Base-by-base conservation (phyloP, 1,139 yeast genomes). In the Magnusiomyces starmeri region DNA sequence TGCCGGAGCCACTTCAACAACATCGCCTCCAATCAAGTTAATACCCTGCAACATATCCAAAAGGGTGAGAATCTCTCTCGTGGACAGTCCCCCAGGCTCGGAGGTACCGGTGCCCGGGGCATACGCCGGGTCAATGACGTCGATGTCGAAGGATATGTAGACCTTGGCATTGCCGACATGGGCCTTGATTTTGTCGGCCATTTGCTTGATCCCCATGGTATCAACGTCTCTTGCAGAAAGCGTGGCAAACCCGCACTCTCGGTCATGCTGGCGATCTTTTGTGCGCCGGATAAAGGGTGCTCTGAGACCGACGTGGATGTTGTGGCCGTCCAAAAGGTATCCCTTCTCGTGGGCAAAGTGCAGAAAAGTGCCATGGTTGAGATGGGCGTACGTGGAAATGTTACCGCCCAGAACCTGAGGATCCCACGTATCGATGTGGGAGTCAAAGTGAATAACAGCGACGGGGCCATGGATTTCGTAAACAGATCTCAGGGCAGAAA, bases 101-200 rank as follows among this genome's bases (percentile, higher is more conserved):
- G 82, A 84, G 2, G 94, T 85, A 4, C 94, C 94, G 1, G 94
- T 85, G 0, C 92, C 94, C 52, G 88, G 84, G 6, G 90, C 87
- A 60, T 81, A 79, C 1, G 83, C 89, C 1, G 94, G 92, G 65
- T 85, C 94, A 57, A 85, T 72, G 12, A 83, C 87, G 65, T 85
- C 94, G 48, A 85, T 83, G 65, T 85, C 94, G 41, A 85, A 82
- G 6, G 86, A 79, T 34, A 85, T 70, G 61, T 83, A 85, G 1
- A 85, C 83, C 29, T 90, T 87, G 25, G 76, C 71, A 54, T 80
- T 77, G 55, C 80, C 72, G 40, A 83, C 77, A 50, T 71, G 71
- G 14, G 73, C 63, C 24, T 78, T 74, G 27, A 83, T 82, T 46
- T 72, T 73, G 37, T 79, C 74, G 1, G 78, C 74, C 7, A 89